Conservation (phyloP, 495 filamentous ascomycete species). For the Podospora australis region DNA sequence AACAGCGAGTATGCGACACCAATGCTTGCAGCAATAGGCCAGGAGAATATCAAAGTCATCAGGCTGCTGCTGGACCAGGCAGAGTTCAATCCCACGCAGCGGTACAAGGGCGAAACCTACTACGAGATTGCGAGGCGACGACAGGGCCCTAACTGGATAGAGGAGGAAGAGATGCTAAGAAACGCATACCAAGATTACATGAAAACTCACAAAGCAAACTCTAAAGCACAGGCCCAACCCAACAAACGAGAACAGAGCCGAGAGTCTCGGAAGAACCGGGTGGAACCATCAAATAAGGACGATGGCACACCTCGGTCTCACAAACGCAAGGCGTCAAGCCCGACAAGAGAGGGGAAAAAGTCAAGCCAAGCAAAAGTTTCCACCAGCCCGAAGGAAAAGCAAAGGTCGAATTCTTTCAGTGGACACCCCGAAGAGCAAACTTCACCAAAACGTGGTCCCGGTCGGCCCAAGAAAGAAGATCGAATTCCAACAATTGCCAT, state of each 20-base stretch:
- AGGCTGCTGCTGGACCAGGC: slow-evolving; percentile 70
- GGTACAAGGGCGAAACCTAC: slow-evolving; percentile 67
- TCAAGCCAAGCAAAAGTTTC: slow-evolving; percentile 24
- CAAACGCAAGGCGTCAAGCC: slow-evolving; percentile 45
- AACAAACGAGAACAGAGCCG: slow-evolving; percentile 49
- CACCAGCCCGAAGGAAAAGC: slow-evolving; percentile 38
- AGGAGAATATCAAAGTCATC: slow-evolving; percentile 78
- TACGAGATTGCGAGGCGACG: slow-evolving; percentile 76
- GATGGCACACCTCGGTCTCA: slow-evolving; percentile 22
- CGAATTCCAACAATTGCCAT: slow-evolving; percentile 35
- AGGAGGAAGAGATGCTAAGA: slow-evolving; percentile 78
- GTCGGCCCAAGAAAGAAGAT: slow-evolving; percentile 44
- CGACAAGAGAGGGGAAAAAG: slow-evolving; percentile 40
- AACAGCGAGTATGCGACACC: slow-evolving; percentile 67
- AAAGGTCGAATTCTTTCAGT: slow-evolving; percentile 31
- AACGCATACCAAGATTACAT: slow-evolving; percentile 65
- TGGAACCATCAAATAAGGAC: slow-evolving; percentile 39
- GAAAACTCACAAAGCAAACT: slow-evolving; percentile 35
- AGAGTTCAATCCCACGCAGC: slow-evolving; percentile 70
- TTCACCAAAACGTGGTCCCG: slow-evolving; percentile 42
- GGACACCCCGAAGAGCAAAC: slow-evolving; percentile 34
- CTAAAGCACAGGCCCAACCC: slow-evolving; percentile 49
- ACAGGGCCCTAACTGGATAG: slow-evolving; percentile 80
- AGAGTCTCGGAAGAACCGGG: slow-evolving; percentile 43
- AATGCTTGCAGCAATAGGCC: slow-evolving; percentile 88